Base-by-base conservation (phyloP, 768 basidiomycete species). In the Russula sp. region DNA sequence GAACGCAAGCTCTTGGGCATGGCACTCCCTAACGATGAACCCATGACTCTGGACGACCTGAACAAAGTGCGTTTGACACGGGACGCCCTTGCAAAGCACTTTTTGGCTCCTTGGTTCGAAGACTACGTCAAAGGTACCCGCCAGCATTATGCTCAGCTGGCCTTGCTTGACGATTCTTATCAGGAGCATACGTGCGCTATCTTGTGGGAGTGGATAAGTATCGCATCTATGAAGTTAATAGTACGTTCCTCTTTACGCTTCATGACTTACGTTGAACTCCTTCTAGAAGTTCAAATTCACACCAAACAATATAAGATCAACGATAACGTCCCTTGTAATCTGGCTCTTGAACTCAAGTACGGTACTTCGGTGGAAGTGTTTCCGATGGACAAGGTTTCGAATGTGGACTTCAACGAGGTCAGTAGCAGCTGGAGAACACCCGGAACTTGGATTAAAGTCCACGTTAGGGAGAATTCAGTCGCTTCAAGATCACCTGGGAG, bases 121-220 rank as follows among this genome's bases (percentile, higher is more conserved):
- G 87, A 94, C 31, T 88, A 86, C 73, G 81, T 89, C 37, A 84
- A 84, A 73, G 88, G 95, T 86, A 67, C 37, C 37, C 64, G 80
- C 73, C 18, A 51, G 3, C 20, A 16, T 55, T 1, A 64, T 14
- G 2, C 44, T 52, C 45, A 18, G 45, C 2, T 8, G 7, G 8
- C 32, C 32, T 55, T n/a, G 52, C 16, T 55, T 54, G 45, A 50
- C 53, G 16, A 50, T 22, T 37, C 35, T 48, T 40, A 58, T 4
- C 66, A 94, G 94, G 88, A 51, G 84, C 84, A 31, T 98, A 87
- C 84, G 93, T 98, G 10, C 83, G 95, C 44, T 89, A 90, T 70
- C 77, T 90, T 44, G 85, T 95, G 66, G 91, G 90, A 0, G 68
- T 77, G 2, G 86, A 91, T 59, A 71, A 73, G 22, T 98, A 98